Conservation (phyloP, 2,329 filamentous ascomycete species). For the Fusarium sarcochroum region DNA sequence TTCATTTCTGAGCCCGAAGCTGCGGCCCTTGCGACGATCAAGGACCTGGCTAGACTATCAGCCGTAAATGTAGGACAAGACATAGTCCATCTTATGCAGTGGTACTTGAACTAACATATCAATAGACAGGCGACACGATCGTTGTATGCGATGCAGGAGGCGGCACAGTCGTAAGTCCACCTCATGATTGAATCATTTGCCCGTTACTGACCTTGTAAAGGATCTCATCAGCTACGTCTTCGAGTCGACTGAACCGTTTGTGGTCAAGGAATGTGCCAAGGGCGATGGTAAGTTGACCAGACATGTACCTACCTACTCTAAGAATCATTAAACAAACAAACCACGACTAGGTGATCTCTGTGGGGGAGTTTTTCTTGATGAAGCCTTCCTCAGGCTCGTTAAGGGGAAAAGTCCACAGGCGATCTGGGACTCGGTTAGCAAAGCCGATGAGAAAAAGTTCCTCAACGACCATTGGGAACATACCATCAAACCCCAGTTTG, state of each 20-base stretch:
- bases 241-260: constrained; percentile 39
- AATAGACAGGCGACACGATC: constrained; percentile 41
- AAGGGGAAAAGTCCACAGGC: constrained; percentile 24
- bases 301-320: fast-evolving
- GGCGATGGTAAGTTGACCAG: constrained; percentile 52
- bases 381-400: constrained; percentile 53
- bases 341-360: constrained; percentile 53
- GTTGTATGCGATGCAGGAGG: constrained; percentile 57
- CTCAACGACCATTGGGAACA: constrained; percentile 52
- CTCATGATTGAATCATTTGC: fast-evolving
- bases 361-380: constrained; percentile 58
- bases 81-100: neutral
- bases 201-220: constrained; percentile 34
- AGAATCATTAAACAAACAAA: fast-evolving
- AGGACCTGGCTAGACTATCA: constrained; percentile 45
- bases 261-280: constrained; percentile 55
- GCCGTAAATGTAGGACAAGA: constrained; percentile 34
- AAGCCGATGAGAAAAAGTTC: constrained; percentile 24
- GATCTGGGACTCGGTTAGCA: constrained; percentile 27
- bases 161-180: constrained; percentile 52
- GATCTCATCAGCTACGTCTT: constrained; percentile 60
- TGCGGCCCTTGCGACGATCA: constrained; percentile 57
- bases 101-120: neutral
- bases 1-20: constrained; percentile 63
- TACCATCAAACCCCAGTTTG: constrained; percentile 50